A percentile compares a stretch with the other conserved stretches of the same genome.
phyloP scores from a whole-genome alignment of 2,329 filamentous ascomycete genomes.

The Ascochyta fabae region DNA sequence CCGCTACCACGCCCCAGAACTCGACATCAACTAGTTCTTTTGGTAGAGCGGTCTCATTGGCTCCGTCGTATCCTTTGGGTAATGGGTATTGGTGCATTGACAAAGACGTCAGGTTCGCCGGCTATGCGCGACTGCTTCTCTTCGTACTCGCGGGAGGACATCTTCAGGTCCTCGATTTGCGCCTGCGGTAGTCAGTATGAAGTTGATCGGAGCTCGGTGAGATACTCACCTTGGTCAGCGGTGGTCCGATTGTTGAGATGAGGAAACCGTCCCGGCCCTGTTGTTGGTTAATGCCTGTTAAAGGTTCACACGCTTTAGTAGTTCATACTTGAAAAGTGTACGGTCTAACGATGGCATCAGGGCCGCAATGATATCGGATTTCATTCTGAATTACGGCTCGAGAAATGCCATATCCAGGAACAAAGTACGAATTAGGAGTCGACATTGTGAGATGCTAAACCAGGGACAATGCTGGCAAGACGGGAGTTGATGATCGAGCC shows the following conservation, averaged over 20 bases:
- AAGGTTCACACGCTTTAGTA: too few species aligned
- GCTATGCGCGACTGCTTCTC: conserved; percentile 50
- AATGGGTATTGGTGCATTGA: conserved; percentile 50
- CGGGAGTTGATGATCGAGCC: conserved; percentile 17
- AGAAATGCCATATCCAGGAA: conserved; percentile 52
- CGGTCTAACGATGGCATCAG: conserved; percentile 51
- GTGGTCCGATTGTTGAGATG: conserved; percentile 49
- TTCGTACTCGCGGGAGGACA: conserved; percentile 50
- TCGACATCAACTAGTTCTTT: neutral
- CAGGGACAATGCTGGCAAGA: neutral
- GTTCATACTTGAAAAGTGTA: conserved; percentile 50
- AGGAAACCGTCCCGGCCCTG: conserved; percentile 53
- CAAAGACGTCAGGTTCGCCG: conserved; percentile 44
- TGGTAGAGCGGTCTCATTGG: conserved; percentile 17
- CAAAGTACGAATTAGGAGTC: conserved; percentile 49
- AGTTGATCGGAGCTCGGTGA: neutral
- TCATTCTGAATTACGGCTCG: conserved; percentile 53
- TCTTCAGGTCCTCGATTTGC: conserved; percentile 52
- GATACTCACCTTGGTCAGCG: conserved; percentile 49
- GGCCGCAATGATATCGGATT: conserved; percentile 52
- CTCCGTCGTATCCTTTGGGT: conserved; percentile 42
- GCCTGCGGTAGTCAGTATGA: conserved; percentile 39
- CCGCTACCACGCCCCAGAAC: neutral
- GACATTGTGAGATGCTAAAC: conserved; percentile 27
- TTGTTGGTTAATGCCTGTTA: conserved; percentile 20